Percentiles rank a stretch among this genome's conserved stretches.
Conservation (phyloP, 306 rosid genomes). For the Casuarina equisetifolia region DNA sequence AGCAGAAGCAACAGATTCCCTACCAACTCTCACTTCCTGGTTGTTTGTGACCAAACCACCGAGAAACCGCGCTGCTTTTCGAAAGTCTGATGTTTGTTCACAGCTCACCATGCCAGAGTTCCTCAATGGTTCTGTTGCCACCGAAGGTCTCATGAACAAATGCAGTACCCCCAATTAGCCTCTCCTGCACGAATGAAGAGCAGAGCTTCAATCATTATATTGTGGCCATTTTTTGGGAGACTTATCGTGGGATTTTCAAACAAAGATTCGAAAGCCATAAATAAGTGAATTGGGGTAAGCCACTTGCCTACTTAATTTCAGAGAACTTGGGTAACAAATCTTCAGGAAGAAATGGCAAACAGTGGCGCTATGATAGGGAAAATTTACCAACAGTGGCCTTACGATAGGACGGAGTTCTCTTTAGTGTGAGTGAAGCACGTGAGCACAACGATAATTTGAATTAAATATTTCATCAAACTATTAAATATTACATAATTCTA, state of each 20-base stretch:
- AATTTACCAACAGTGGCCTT: too few species aligned
- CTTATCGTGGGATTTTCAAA: background rate
- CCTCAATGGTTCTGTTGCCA: constrained; percentile 46
- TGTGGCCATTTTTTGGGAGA: background rate
- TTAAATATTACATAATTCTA: too few species aligned
- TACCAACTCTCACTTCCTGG: background rate
- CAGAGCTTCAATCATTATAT: background rate
- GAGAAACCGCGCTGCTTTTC: background rate
- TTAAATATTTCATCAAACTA: too few species aligned
- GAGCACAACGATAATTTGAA: too few species aligned
- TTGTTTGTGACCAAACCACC: background rate
- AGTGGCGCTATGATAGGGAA: too few species aligned
- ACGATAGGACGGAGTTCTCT: too few species aligned
- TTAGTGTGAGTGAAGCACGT: too few species aligned
- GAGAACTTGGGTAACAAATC: constrained; percentile 42
- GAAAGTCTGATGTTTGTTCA: constrained; percentile 29
- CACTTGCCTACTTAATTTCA: constrained; percentile 60
- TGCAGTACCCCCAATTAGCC: constrained; percentile 34
- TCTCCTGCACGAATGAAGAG: constrained; percentile 47
- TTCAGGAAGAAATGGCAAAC: constrained; percentile 17
- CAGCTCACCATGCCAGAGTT: constrained; percentile 63
- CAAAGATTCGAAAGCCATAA: background rate
- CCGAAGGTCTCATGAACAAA: constrained; percentile 36
- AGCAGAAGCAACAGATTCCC: background rate
- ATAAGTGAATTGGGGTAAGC: background rate